phyloP scores from a whole-genome alignment of 768 basidiomycete species.

The Lepiota venenata region DNA sequence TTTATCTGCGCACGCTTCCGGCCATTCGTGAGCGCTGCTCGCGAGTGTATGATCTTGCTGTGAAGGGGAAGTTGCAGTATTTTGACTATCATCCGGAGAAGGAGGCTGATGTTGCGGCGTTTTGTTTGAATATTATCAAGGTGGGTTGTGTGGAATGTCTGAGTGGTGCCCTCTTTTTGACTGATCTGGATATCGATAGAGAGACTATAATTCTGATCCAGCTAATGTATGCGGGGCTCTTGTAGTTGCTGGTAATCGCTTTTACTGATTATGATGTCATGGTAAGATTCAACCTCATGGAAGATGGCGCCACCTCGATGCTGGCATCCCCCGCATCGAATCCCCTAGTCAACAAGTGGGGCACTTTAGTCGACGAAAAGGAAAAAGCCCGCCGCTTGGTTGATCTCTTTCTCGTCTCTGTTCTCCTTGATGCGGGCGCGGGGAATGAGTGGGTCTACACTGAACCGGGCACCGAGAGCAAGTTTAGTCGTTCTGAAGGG shows the following conservation, averaged over 20 bases:
- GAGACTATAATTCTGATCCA: constrained; percentile 10
- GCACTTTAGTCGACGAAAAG: constrained; percentile 38
- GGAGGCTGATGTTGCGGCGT: constrained; percentile 64
- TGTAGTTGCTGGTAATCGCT: not conserved
- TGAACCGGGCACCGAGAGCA: constrained; percentile 52
- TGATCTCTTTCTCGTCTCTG: constrained; percentile 89
- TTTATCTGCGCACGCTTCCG: constrained; percentile 80
- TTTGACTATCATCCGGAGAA: constrained; percentile 83
- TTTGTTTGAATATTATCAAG: constrained; percentile 76
- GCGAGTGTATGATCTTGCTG: constrained; percentile 75
- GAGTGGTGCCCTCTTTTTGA: not conserved
- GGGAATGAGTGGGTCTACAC: constrained; percentile 78
- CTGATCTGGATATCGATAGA: not conserved
- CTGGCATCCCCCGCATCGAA: constrained; percentile 37
- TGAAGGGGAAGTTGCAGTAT: constrained; percentile 72
- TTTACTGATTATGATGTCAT: not conserved
- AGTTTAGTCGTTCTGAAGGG: constrained; percentile 72
- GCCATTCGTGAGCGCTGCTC: constrained; percentile 87
- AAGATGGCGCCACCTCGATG: constrained; percentile 86
- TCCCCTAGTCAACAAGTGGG: constrained; percentile 67
- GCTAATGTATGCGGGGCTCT: constrained; percentile 42
- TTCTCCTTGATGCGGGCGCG: constrained; percentile 93
- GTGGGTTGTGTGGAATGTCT: constrained; percentile 38
- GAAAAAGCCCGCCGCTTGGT: constrained; percentile 74
- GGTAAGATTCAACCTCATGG: constrained; percentile 86